phyloP scores from a whole-genome alignment of 2,329 filamentous ascomycete genomes.

The Chaetomium strumarium region DNA sequence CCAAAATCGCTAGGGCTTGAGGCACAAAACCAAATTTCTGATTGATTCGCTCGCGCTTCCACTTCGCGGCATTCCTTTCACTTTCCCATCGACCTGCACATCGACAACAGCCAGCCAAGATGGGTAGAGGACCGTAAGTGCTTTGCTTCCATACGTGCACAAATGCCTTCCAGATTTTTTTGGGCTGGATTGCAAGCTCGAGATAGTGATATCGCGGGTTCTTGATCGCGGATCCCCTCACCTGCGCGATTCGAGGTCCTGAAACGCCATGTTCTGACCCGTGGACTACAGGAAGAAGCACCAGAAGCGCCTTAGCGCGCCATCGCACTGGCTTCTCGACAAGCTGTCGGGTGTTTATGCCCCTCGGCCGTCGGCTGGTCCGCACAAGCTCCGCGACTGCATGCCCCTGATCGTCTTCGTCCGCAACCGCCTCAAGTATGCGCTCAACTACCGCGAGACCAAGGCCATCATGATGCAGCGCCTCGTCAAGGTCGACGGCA shows the following conservation, averaged over 20 bases:
- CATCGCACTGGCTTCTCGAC: slow-evolving; percentile 99
- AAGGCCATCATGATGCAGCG: slow-evolving; percentile 99
- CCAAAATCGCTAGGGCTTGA: slow-evolving; percentile 26
- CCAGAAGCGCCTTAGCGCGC: slow-evolving; percentile 98
- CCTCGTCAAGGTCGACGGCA: slow-evolving; percentile 98
- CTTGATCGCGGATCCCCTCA: neutral
- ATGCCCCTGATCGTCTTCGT: slow-evolving; percentile 98
- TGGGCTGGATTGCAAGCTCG: neutral
- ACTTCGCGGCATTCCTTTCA: slow-evolving; percentile 22
- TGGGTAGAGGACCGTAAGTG: slow-evolving; percentile 51
- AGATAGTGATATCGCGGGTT: neutral
- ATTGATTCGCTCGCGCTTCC: slow-evolving; percentile 19
- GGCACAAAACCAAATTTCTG: slow-evolving; percentile 25
- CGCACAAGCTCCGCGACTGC: slow-evolving; percentile 99
- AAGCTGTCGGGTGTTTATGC: slow-evolving; percentile 92
- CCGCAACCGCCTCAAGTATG: slow-evolving; percentile 96
- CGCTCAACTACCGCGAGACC: slow-evolving; percentile 96
- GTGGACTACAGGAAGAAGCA: slow-evolving; percentile 78
- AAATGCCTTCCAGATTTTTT: neutral
- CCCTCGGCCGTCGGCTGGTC: slow-evolving; percentile 70
- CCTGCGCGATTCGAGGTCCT: neutral
- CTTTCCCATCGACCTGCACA: slow-evolving; percentile 30
- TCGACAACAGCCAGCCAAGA: slow-evolving; percentile 35
- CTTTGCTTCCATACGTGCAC: neutral
- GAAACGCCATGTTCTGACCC: slow-evolving; percentile 22